Conservation (phyloP, 2,329 filamentous ascomycete species). For the Xylariomycetidae sp. region DNA sequence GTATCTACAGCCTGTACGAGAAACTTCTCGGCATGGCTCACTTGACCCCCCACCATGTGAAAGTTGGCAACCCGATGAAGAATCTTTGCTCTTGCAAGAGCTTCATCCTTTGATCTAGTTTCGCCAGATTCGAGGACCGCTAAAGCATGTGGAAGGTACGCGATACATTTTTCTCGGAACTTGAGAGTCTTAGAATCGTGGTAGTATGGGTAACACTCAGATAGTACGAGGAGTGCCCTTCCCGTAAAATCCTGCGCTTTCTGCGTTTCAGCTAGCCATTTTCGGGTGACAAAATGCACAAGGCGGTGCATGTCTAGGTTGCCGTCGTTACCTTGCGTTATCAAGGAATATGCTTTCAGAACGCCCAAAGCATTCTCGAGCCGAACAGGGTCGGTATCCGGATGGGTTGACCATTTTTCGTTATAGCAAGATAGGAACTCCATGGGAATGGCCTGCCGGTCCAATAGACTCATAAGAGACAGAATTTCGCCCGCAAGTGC, state of each 20-base stretch:
- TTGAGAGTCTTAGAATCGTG: conserved; percentile 9
- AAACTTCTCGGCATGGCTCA: conserved; percentile 7
- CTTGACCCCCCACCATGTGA: neutral
- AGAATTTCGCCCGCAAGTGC: conserved; percentile 24
- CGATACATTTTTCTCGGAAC: conserved; percentile 8
- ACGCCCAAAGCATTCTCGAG: neutral
- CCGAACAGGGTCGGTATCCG: neutral
- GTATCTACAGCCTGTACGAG: conserved; percentile 9
- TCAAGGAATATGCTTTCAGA: conserved; percentile 25
- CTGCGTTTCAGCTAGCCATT: conserved; percentile 21
- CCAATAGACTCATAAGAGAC: conserved; percentile 28
- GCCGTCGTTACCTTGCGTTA: conserved; percentile 10
- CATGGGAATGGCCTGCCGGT: conserved; percentile 25
- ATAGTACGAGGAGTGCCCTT: conserved; percentile 17
- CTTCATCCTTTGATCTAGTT: conserved; percentile 8
- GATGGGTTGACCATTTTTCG: conserved; percentile 9
- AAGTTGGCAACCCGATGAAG: neutral
- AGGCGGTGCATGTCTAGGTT: conserved; percentile 29
- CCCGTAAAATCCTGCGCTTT: conserved; percentile 7
- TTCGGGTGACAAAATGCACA: conserved; percentile 27
- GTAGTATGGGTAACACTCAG: conserved; percentile 15
- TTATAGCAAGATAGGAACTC: conserved; percentile 16
- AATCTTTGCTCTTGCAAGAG: conserved; percentile 2
- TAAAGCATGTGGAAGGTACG: conserved; percentile 21
- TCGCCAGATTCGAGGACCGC: conserved; percentile 12